Evolutionary conservation across 495 filamentous ascomycete genomes (phyloP).

Genomic region (Penicillium goetzii): DNA sequence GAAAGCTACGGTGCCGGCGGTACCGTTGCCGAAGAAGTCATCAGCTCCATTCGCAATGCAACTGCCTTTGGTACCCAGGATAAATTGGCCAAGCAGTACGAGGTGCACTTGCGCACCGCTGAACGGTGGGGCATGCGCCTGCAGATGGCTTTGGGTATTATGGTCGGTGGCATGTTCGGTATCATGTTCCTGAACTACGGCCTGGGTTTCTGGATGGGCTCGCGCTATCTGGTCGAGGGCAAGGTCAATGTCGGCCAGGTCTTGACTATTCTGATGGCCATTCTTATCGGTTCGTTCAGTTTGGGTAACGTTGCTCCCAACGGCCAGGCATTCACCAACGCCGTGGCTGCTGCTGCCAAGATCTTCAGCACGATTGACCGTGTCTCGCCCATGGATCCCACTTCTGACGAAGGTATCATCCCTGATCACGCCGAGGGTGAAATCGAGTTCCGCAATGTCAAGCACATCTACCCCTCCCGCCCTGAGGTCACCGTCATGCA

Average conservation of each 20-base stretch:
- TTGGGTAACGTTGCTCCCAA: conserved; percentile 89
- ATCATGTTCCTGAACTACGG: conserved; percentile 88
- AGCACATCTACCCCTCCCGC: conserved; percentile 91
- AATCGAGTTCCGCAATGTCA: conserved; percentile 81
- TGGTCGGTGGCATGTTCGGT: conserved; percentile 82
- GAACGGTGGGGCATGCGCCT: conserved; percentile 77
- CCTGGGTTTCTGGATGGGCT: conserved; percentile 95
- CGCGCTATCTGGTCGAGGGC: conserved; percentile 70
- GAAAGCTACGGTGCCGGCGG: conserved; percentile 81
- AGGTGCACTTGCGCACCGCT: conserved; percentile 69
- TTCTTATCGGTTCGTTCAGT: conserved; percentile 90
- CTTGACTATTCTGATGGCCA: conserved; percentile 83
- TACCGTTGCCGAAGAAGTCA: conserved; percentile 90
- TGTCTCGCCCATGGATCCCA: conserved; percentile 82
- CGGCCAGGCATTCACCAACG: conserved; percentile 79
- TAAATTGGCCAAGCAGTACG: conserved; percentile 83
- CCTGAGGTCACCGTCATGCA: conserved; percentile 88
- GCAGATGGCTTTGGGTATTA: conserved; percentile 68
- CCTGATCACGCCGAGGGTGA: conserved; percentile 74
- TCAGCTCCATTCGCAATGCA: conserved; percentile 92
- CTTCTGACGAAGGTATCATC: conserved; percentile 67
- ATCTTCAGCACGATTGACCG: conserved; percentile 94
- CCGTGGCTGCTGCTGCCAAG: conserved; percentile 81
- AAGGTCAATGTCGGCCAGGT: conserved; percentile 57
- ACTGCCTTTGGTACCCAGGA: conserved; percentile 91